Conservation (phyloP, 495 filamentous ascomycete genomes). For the Rhypophila decipiens region DNA sequence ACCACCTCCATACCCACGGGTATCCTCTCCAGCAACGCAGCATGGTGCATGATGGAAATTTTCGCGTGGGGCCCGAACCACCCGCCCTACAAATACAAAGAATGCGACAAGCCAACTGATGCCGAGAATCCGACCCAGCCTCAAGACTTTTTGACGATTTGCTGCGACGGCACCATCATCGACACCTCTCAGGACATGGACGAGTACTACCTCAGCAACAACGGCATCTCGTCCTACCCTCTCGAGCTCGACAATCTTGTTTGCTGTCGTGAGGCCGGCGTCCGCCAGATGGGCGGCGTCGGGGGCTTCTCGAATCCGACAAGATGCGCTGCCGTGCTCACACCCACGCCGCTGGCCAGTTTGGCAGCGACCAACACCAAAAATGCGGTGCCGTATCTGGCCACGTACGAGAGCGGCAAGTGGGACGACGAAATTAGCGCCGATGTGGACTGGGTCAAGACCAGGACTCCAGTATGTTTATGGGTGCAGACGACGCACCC, state of each 20-base stretch:
- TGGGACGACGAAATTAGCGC: too few species aligned
- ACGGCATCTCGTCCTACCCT: too few species aligned
- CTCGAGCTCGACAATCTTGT: background rate
- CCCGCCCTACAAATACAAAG: background rate
- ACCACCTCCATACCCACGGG: background rate
- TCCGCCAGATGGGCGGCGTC: background rate
- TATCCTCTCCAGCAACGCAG: background rate
- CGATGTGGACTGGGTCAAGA: conserved; percentile 3
- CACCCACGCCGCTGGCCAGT: background rate
- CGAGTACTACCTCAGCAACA: background rate
- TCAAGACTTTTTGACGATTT: background rate
- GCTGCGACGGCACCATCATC: background rate
- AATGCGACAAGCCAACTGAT: background rate
- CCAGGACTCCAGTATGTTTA: conserved; percentile 1
- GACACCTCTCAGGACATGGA: background rate
- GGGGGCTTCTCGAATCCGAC: background rate
- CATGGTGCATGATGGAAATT: background rate
- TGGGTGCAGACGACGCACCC: conserved; percentile 4
- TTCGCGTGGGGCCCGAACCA: background rate
- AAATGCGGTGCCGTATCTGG: conserved; percentile 3
- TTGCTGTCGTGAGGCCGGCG: background rate
- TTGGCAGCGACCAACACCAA: background rate
- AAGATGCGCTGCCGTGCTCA: background rate
- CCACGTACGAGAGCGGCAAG: conserved; percentile 3
- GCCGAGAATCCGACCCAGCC: background rate